Percentiles rank a stretch among this genome's conserved stretches.
These are phyloP conservation scores for Trapa incisa DNA, from an alignment of 345 rosid genomes.

Conservation along the genomic window DNA sequence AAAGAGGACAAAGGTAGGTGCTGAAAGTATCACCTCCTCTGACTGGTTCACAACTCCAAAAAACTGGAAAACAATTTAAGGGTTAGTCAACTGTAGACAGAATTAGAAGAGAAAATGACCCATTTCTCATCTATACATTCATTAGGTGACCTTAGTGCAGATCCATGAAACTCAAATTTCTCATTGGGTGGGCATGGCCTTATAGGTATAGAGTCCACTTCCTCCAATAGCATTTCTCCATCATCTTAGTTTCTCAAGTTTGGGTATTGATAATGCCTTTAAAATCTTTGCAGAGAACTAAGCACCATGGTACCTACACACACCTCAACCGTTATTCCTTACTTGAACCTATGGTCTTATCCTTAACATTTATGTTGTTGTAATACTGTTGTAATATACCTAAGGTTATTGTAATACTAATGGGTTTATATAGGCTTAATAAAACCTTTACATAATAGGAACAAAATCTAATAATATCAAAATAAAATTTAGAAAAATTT, in stretches of 20 bases:
- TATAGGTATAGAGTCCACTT: conserved; percentile 31
- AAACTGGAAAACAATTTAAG: neutral
- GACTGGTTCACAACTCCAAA: neutral
- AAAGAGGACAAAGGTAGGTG: neutral
- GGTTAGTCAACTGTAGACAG: neutral
- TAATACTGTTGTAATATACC: too few relatives aligned
- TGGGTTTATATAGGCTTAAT: too few relatives aligned
- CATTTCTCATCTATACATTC: conserved; percentile 73
- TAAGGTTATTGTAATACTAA: too few relatives aligned
- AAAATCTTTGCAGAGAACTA: too few relatives aligned
- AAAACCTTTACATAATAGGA: too few relatives aligned
- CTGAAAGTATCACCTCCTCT: neutral
- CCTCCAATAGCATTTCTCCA: conserved; percentile 54
- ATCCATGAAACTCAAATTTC: conserved; percentile 38
- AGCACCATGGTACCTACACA: too few relatives aligned
- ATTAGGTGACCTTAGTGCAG: conserved; percentile 54
- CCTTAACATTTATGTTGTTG: neutral
- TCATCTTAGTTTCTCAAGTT: conserved; percentile 57
- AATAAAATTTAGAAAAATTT: too few relatives aligned
- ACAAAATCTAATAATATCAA: too few relatives aligned
- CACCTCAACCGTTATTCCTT: too few relatives aligned
- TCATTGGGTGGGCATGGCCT: conserved; percentile 66
- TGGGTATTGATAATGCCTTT: conserved; percentile 36
- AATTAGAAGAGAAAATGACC: conserved; percentile 25
- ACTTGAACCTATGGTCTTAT: conserved; percentile 6